Base-by-base conservation (phyloP, 1,284 basidiomycete species). In the Ustilago sp. region DNA sequence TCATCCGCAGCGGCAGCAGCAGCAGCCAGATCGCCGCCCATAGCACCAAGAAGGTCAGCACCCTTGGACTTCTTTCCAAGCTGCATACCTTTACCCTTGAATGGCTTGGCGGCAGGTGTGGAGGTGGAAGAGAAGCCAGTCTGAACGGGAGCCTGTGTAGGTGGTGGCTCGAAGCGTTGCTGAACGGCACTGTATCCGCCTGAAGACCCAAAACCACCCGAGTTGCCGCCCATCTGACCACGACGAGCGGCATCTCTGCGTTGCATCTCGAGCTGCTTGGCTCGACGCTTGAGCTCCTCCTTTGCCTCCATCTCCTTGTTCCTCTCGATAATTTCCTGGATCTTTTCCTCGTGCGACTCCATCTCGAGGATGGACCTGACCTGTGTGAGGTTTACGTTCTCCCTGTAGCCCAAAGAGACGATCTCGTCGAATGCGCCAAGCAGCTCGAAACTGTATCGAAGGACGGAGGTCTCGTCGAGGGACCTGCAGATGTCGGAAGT, bases 251-350 rank as follows among this genome's bases (percentile, higher is more conserved):
- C 84, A 38, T 86, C 84, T 53, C 96, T 90, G 48, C 96, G 91
- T 86, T 99, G 97, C 91, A 98, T 93, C 87, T 99, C 97, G 80
- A 99, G 91, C 86, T 98, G 95, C 87, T 98, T 97, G 3, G 97
- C 96, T 47, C 96, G 92, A 59, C 97, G 91, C 87, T 98, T 99
- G 85, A 99, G 92, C 86, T 98, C 97, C 87, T 99, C 97, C 87
- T 99, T 99, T 4, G 97, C 97, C 86, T 99, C 97, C 28, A 94
- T 94, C 88, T 99, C 96, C 88, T 99, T 99, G 89, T 99, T 99
- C 91, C 94, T 82, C 72, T 95, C 93, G 81, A 99, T 99, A 86
- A 99, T 99, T 83, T 99, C 97, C 86, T 99, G 95, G 76, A 99
- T 98, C 89, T 98, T 98, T 88, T 99, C 97, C 87, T 99, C 97